Evolutionary conservation across 768 basidiomycete genomes (phyloP).

Genomic region (Boletus subparvulus): DNA sequence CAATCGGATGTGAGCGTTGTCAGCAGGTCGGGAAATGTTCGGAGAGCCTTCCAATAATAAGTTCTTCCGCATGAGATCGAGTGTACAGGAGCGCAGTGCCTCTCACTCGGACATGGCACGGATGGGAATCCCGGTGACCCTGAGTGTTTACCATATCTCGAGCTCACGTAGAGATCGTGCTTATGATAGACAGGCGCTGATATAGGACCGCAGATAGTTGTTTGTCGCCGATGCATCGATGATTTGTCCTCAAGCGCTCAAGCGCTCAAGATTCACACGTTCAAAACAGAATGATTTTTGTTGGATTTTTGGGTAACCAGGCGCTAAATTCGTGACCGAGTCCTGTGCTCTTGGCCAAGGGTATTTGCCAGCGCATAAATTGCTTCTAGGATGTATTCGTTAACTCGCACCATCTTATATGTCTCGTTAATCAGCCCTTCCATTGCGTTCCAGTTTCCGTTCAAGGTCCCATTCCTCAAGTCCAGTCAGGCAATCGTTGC

Average conservation of each 20-base stretch:
- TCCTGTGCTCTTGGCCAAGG: too few relatives aligned
- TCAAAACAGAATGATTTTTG: background rate
- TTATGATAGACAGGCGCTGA: background rate
- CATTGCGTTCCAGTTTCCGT: conserved; percentile 47
- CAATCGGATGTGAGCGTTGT: background rate
- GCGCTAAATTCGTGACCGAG: background rate
- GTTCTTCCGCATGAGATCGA: background rate
- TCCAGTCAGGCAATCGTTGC: conserved; percentile 24
- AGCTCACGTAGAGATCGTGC: background rate
- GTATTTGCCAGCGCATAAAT: background rate
- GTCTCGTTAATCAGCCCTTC: conserved; percentile 24
- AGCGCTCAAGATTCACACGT: background rate
- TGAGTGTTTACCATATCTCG: background rate
- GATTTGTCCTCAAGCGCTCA: background rate
- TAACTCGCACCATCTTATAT: conserved; percentile 16
- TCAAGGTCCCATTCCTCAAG: conserved; percentile 57
- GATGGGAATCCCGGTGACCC: background rate
- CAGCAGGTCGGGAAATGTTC: background rate
- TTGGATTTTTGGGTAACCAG: background rate
- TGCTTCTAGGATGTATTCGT: conserved; percentile 14
- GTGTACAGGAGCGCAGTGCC: background rate
- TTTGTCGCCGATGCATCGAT: background rate
- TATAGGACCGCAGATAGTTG: background rate
- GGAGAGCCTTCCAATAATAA: background rate
- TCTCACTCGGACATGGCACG: background rate